Evolutionary conservation across 2,329 filamentous ascomycete genomes (phyloP).

Genomic region (Elsinoe arachidis): DNA sequence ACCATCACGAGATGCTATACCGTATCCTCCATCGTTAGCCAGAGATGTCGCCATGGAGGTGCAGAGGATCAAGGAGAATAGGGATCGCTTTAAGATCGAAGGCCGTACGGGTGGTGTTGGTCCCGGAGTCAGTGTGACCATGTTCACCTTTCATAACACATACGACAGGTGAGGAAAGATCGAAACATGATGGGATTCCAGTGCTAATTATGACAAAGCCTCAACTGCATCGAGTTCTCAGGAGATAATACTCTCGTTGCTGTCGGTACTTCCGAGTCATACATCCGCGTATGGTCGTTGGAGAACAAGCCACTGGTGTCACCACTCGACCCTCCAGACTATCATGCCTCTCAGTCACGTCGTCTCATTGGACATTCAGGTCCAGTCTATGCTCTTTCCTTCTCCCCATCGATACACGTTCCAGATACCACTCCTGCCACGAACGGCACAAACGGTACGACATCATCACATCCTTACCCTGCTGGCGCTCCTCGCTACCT

Average conservation of each 20-base stretch:
- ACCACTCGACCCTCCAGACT: constrained; percentile 52
- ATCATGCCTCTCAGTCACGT: constrained; percentile 56
- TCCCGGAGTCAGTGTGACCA: constrained; percentile 77
- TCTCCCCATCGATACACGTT: constrained; percentile 60
- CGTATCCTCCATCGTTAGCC: constrained; percentile 77
- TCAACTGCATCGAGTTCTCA: constrained; percentile 93
- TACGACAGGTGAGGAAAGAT: constrained; percentile 59
- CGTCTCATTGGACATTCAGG: constrained; percentile 79
- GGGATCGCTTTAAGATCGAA: constrained; percentile 84
- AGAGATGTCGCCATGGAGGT: constrained; percentile 91
- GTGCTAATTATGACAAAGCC: constrained; percentile 37
- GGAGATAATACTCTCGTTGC: constrained; percentile 82
- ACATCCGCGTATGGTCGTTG: constrained; percentile 88
- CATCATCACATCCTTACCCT: constrained; percentile 28
- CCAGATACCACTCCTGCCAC: constrained; percentile 29
- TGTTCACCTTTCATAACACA: constrained; percentile 98
- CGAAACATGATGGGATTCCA: too few relatives aligned
- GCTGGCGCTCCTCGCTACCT: constrained; percentile 59
- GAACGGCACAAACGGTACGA: constrained; percentile 30
- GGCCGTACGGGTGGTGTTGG: constrained; percentile 74
- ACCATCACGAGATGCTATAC: constrained; percentile 68
- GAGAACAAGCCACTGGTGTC: constrained; percentile 74
- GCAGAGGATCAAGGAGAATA: constrained; percentile 84
- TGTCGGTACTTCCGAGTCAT: constrained; percentile 84
- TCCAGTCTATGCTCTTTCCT: constrained; percentile 80